Evolutionary conservation across 139 green algal species (phyloP).

Genomic region (Spirogloea muscicola): DNA sequence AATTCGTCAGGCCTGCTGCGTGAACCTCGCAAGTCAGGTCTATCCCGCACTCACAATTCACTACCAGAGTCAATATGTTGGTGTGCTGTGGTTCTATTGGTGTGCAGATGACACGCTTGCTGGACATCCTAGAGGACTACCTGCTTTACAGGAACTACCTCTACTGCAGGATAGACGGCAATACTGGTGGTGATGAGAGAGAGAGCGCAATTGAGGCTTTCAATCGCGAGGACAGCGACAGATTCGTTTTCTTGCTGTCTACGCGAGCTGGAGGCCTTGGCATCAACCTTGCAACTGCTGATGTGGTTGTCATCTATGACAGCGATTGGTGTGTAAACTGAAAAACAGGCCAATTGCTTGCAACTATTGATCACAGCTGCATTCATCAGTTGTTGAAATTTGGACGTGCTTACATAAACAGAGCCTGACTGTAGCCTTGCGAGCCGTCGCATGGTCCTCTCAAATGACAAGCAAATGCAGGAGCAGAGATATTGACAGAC

Average conservation of each 20-base stretch:
- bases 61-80: not conserved
- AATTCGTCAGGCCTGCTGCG: not conserved
- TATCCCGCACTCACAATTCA: not conserved
- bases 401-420: constrained; percentile 18
- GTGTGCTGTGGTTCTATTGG: not conserved
- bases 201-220: constrained; percentile 88
- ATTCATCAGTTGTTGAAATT: not conserved
- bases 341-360: too few species aligned
- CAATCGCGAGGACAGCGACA: constrained; percentile 79
- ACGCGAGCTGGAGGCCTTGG: constrained; percentile 91
- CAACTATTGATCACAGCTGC: not conserved
- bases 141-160: constrained; percentile 70
- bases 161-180: constrained; percentile 97
- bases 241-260: constrained; percentile 94
- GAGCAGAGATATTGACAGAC: too few species aligned
- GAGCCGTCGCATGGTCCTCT: too few species aligned
- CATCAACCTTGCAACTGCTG: constrained; percentile 97
- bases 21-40: not conserved
- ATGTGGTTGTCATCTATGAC: constrained; percentile 97
- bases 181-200: constrained; percentile 90
- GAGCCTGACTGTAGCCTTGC: too few species aligned
- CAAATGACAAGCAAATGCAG: too few species aligned
- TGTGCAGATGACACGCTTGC: constrained; percentile 83
- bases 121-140: constrained; percentile 97
- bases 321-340: constrained; percentile 81